Base-by-base conservation (phyloP, 352 stramenopile species). In the Phytophthora macrochlamydospora region DNA sequence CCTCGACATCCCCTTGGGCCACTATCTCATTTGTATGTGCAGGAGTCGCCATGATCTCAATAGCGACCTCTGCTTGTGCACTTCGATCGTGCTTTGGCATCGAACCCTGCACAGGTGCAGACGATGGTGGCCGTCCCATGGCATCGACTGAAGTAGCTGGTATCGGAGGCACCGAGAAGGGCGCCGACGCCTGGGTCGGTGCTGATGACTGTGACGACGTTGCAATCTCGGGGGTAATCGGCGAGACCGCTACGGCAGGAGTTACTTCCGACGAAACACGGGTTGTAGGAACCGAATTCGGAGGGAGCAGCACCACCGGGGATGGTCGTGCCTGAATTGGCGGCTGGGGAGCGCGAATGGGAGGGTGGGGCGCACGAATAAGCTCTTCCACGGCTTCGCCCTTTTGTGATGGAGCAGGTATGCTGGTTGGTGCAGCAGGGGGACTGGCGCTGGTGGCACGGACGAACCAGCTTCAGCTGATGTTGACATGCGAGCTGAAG, bases 281-380 rank as follows among this genome's bases (percentile, higher is more conserved):
- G 46, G 60, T 38, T 43, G 31, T 49, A 33, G 60, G 37, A 56
- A 55, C 60, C 12, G 58, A 59, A 66, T 64, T 73, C 2, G 65
- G 59, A 35, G 68, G 68, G 14, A 84, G 59, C 38, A 82, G 59
- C n/a, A 79, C 69, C 29, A 79, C 63, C 14, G 79, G 74, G 40
- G 76, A 78, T 35, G 69, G 67, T 40, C 62, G 60, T 32, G 75
- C 54, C 61, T 73, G 56, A 18, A 56, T 45, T 64, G 45, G 45
- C 1, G 38, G 18, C 40, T 67, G 55, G 37, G 51, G 42, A 24
- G 44, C 43, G 31, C 30, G 33, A 28, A 60, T 58, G 60, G 45
- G 51, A 1, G 38, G 18, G 40, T 67, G 55, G 45, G 51, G 33
- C 14, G 44, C 43, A 29, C 30, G 33, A 14, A 60, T 58, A 44